Evolutionary conservation across 306 rosid genomes (phyloP).

Genomic region (Fragaria ananassa): DNA sequence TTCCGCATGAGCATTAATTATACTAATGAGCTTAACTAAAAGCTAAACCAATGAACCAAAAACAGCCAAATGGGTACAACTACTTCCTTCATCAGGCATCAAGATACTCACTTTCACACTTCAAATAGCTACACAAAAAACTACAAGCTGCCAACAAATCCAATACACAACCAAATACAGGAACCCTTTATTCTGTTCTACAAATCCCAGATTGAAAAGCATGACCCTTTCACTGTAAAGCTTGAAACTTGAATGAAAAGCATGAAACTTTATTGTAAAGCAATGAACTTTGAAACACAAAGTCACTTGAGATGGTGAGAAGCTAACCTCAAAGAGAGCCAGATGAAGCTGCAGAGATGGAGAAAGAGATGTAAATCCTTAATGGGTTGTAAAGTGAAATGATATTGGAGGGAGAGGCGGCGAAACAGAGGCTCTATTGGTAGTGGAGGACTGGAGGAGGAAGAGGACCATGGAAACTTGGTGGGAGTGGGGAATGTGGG

Average conservation of each 20-base stretch:
- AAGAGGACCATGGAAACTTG: background rate
- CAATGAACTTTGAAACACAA: background rate
- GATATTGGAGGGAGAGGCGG: background rate
- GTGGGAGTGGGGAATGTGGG: slow-evolving; percentile 12
- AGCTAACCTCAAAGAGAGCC: slow-evolving; percentile 6
- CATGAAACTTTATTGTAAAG: background rate
- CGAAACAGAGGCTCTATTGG: slow-evolving; percentile 11
- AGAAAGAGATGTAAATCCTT: background rate
- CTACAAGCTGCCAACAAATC: background rate
- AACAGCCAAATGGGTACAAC: background rate
- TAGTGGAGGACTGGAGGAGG: slow-evolving; percentile 5
- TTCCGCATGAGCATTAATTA: background rate
- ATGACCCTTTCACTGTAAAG: background rate
- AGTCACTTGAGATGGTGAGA: background rate
- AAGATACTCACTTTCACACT: background rate
- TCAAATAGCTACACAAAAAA: background rate
- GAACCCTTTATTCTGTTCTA: background rate
- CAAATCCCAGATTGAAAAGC: background rate
- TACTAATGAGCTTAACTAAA: background rate
- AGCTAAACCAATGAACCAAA: background rate
- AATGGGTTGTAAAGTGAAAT: background rate
- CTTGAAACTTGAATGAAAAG: background rate
- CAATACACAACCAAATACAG: background rate
- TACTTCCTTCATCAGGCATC: background rate
- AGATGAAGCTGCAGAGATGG: slow-evolving; percentile 13